Evolutionary conservation across 441 rosid species (phyloP), one percentile per base, ranked within the genome.

Genomic region (Gossypium schwendimanii): DNA sequence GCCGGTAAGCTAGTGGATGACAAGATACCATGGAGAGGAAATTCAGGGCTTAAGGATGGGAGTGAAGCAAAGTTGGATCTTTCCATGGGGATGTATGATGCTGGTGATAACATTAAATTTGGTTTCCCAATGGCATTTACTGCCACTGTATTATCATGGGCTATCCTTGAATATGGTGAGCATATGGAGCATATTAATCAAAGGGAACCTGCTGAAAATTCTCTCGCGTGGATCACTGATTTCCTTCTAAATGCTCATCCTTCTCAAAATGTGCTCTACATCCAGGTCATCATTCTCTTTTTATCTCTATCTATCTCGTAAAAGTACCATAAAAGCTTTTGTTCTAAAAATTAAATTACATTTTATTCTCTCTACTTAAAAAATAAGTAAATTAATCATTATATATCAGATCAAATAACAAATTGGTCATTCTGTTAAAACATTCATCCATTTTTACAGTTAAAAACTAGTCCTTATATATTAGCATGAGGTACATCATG

Each of bases 181-280:
- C 94, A 84, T 76, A 91, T 93, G 97, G 83, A 72, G 6, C 86
- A 69, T 0, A 85, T 83, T 65, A 74, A 86, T 76, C 88, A 88
- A 78, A 68, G 87, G 78, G 79, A 83, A 20, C 82, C 87, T 1
- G 93, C 94, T 61, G 77, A 70, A 41, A 84, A 76, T 33, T 89
- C 94, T 3, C 94, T 91, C 71, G 82, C 75, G 78, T 91, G 94
- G 94, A 89, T 89, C 61, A 89, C 97, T 26, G 93, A 91, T 74
- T 91, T 68, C 81, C 93, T 91, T 57, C 54, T 91, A 75, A 81
- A 81, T 58, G 92, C 91, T 69, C 92, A 91, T 57, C 78, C 87
- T 53, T 74, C 82, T 0, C 79, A 61, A 0, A 80, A 89, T 57
- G 92, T 85, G 61, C 89, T 91, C 31, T 83, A 82, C 68, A 45